Evolutionary conservation across 805 yeast species (phyloP).

Genomic region (Hanseniaspora jakobsenii): DNA sequence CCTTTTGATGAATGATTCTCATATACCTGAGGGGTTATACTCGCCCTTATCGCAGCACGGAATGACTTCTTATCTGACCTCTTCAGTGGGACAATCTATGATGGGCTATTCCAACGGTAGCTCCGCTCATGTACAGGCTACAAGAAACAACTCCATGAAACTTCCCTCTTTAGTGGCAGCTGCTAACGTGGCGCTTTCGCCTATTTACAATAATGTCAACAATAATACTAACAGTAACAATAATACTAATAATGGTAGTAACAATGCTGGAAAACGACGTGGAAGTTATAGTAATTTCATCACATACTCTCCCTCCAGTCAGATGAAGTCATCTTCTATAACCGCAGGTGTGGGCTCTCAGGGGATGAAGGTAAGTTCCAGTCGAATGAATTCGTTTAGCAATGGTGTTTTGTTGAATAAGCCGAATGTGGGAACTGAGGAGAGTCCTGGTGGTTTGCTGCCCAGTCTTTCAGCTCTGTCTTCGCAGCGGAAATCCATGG

Average conservation of each 20-base stretch:
- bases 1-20: slow-evolving; percentile 1
- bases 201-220: neutral
- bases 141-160: slow-evolving; percentile 14
- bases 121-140: slow-evolving; percentile 15
- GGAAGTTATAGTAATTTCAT: too few species aligned
- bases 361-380: too few species aligned
- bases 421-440: neutral
- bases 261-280: too few species aligned
- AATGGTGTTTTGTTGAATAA: neutral
- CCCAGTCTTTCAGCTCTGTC: slow-evolving; percentile 12
- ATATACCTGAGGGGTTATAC: neutral
- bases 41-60: neutral
- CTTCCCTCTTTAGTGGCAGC: slow-evolving; percentile 10
- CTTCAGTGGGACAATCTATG: neutral
- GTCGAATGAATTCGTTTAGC: neutral
- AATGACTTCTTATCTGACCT: neutral
- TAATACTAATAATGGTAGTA: neutral
- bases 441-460: neutral
- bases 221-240: neutral
- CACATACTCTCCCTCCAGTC: neutral
- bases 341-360: too few species aligned
- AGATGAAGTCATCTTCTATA: too few species aligned
- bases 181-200: slow-evolving; percentile 9
- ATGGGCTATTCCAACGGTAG: neutral
- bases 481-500: neutral